A percentile compares a stretch with the other conserved stretches of the same genome.
These are phyloP conservation scores for Thelephora terrestris DNA, from an alignment of 1,284 basidiomycete genomes.

Conservation along the genomic window DNA sequence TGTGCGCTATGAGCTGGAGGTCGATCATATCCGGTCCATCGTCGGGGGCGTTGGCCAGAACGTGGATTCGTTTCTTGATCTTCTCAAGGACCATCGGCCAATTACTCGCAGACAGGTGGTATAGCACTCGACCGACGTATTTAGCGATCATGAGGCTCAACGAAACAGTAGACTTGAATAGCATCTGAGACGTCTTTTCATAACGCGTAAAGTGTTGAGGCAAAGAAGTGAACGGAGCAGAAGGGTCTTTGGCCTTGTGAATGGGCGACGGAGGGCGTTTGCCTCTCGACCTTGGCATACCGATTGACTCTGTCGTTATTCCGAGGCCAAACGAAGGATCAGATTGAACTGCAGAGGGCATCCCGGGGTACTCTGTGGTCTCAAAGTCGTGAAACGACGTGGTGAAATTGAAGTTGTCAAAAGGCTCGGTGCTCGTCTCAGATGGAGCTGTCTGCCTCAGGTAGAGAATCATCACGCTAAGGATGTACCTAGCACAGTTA, in stretches of 20 bases:
- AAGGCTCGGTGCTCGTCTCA: slow-evolving; percentile 49
- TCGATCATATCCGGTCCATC: slow-evolving; percentile 60
- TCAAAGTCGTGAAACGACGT: slow-evolving; percentile 65
- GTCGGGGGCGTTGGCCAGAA: slow-evolving; percentile 43
- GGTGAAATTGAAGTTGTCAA: slow-evolving; percentile 55
- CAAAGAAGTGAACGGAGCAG: neutral
- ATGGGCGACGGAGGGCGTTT: neutral
- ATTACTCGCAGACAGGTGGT: slow-evolving; percentile 84
- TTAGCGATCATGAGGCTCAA: slow-evolving; percentile 56
- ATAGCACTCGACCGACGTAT: slow-evolving; percentile 72
- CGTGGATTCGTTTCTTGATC: slow-evolving; percentile 64
- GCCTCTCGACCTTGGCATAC: neutral
- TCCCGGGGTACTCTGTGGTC: slow-evolving; percentile 35
- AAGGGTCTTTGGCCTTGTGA: neutral
- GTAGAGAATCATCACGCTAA: slow-evolving; percentile 76
- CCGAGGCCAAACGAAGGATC: neutral
- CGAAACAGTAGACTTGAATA: slow-evolving; percentile 44
- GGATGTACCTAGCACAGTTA: slow-evolving; percentile 74
- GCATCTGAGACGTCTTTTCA: slow-evolving; percentile 58
- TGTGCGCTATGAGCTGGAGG: slow-evolving; percentile 64
- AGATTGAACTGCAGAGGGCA: neutral
- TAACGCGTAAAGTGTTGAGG: slow-evolving; percentile 40
- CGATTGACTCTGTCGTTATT: neutral
- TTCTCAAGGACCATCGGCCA: slow-evolving; percentile 76
- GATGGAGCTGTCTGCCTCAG: slow-evolving; percentile 61